phyloP scores from a whole-genome alignment of 352 stramenopile genomes.

The Pythium guiyangense region DNA sequence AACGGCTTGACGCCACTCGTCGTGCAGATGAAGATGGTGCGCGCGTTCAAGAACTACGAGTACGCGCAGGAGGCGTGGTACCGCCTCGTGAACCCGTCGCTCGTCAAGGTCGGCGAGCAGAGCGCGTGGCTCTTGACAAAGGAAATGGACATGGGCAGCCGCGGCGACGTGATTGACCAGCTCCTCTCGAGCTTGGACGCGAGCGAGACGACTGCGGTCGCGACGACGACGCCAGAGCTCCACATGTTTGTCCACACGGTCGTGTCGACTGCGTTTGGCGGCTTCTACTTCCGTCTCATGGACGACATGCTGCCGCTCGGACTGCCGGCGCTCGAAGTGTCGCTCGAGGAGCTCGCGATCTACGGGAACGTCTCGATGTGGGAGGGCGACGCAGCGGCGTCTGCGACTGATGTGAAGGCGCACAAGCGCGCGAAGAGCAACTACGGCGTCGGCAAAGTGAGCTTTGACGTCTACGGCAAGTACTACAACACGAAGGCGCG shows the following conservation, averaged over 20 bases:
- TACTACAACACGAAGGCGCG: slow-evolving; percentile 82
- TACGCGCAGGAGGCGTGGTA: slow-evolving; percentile 86
- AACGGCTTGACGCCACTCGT: slow-evolving; percentile 48
- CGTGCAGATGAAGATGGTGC: slow-evolving; percentile 87
- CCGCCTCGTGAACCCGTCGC: slow-evolving; percentile 68
- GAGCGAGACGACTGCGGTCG: neutral
- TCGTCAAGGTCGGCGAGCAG: slow-evolving; percentile 65
- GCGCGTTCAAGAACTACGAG: slow-evolving; percentile 81
- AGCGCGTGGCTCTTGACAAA: slow-evolving; percentile 74
- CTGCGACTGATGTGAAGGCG: slow-evolving; percentile 29
- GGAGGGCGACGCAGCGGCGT: slow-evolving; percentile 37
- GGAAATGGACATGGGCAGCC: slow-evolving; percentile 73
- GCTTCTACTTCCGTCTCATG: slow-evolving; percentile 84
- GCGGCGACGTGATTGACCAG: slow-evolving; percentile 72
- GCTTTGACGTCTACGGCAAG: slow-evolving; percentile 83
- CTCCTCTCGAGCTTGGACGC: slow-evolving; percentile 61
- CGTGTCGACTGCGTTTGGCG: slow-evolving; percentile 77
- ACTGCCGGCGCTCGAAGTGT: slow-evolving; percentile 70
- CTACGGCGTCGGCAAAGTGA: slow-evolving; percentile 69
- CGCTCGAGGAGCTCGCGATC: slow-evolving; percentile 69
- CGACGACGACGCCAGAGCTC: slow-evolving; percentile 14
- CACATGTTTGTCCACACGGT: slow-evolving; percentile 78
- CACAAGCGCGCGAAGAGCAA: slow-evolving; percentile 52
- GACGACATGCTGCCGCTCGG: slow-evolving; percentile 76
- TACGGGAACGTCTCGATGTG: slow-evolving; percentile 70